A percentile compares a stretch with the other conserved stretches of the same genome.
These are phyloP conservation scores for Diaporthe australafricana DNA, from an alignment of 2,329 filamentous ascomycete species.

Conservation along the genomic window DNA sequence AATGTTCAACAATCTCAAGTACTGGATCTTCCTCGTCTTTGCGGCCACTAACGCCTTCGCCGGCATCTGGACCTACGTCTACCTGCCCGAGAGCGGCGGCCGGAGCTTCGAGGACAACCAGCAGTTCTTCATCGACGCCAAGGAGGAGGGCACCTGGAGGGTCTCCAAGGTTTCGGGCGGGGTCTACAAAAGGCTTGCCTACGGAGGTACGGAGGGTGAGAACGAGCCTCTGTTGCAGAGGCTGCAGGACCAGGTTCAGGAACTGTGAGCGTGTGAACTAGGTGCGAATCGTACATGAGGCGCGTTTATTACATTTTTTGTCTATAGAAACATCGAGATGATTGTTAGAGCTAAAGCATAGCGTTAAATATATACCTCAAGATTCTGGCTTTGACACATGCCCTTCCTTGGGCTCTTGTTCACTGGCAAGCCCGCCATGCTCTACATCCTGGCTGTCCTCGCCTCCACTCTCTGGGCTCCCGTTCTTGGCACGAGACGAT, in stretches of 20 bases:
- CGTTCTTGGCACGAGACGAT: slow-evolving; percentile 39
- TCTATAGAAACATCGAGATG: neutral
- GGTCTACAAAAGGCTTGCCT: slow-evolving; percentile 49
- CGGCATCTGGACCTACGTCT: slow-evolving; percentile 63
- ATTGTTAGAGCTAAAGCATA: neutral
- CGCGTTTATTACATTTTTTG: neutral
- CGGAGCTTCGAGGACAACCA: slow-evolving; percentile 71
- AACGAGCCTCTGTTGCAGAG: slow-evolving; percentile 35
- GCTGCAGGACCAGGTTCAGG: slow-evolving; percentile 35
- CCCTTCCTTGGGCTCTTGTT: slow-evolving; percentile 13
- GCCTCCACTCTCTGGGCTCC: slow-evolving; percentile 38
- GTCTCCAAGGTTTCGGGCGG: slow-evolving; percentile 65
- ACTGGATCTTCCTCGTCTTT: slow-evolving; percentile 69
- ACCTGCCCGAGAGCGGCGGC: slow-evolving; percentile 66
- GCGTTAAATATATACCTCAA: neutral
- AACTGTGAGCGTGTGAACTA: neutral
- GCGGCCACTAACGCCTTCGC: slow-evolving; percentile 65
- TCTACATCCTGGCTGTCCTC: slow-evolving; percentile 41
- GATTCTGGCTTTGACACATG: slow-evolving; percentile 10
- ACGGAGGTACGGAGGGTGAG: slow-evolving; percentile 34
- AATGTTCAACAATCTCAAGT: slow-evolving; percentile 63
- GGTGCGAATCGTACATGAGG: neutral
- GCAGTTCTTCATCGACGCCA: slow-evolving; percentile 66
- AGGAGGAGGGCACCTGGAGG: slow-evolving; percentile 62
- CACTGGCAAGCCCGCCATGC: slow-evolving; percentile 31